Base-by-base conservation (phyloP, 2,329 filamentous ascomycete species). In the Hypoxylon sp. region DNA sequence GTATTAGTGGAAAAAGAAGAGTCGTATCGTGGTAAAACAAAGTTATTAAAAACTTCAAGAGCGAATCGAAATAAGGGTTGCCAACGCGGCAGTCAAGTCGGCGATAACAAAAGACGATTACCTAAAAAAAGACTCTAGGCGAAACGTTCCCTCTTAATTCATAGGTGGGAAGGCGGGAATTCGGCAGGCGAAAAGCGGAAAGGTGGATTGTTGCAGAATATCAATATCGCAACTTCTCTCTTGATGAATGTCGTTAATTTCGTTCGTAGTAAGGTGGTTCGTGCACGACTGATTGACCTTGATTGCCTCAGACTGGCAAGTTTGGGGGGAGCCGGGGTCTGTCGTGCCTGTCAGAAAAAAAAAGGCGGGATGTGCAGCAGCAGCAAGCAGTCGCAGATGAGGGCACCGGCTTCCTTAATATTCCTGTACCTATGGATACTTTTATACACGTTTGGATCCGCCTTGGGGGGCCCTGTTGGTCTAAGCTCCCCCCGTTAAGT, bases 371-470 rank as follows among this genome's bases (percentile, higher is more conserved):
- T 59, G 53, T 54, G 52, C 52, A 51, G 56, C 51, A 57, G 56
- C 53, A 57, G 21, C 9, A 5, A 41, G 41, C 51, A 48, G 52
- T 56, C 49, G 53, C 52, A 59, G 53, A 57, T 45, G 56, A 59
- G 56, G 56, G 56, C 56, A 59, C 49, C 55, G 52, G 56, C 56
- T 59, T 59, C 56, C 56, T 59, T 59, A 59, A 59, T 59, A 59
- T 57, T 57, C 49, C 56, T 59, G 56, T 59, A 59, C 53, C 38
- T 59, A 59, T 53, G 56, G 56, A 60, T 60, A 60, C 57, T 60
- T 60, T 60, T 60, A 60, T 60, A 60, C 57, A 60, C 57, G 57
- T 57, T 60, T 51, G 55, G 53, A 47, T 51, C 53, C 48, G 53
- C 57, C 46, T 54, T 51, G 44, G 38, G 46, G 43, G 21, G 19